A percentile compares a stretch with the other conserved stretches of the same genome.
Evolutionary conservation across 164 flowering plant genomes (phyloP).

Genomic region (Annona squamosa): DNA sequence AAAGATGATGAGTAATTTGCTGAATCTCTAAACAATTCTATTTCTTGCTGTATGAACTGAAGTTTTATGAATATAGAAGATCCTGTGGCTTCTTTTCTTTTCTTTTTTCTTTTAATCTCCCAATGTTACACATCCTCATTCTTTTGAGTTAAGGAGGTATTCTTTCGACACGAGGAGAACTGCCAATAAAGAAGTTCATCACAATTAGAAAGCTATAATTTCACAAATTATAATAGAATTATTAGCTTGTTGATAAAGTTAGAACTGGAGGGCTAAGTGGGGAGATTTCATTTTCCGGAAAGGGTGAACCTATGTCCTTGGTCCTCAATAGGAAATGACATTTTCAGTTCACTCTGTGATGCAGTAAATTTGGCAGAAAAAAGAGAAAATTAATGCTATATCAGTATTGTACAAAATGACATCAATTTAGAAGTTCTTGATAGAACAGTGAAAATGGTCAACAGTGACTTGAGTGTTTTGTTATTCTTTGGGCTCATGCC

Average conservation of each 20-base stretch:
- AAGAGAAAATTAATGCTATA: neutral
- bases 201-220: neutral
- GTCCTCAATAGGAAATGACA: neutral
- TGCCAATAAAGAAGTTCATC: neutral
- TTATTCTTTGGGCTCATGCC: neutral
- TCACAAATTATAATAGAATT: too few relatives aligned
- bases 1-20: neutral
- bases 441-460: neutral
- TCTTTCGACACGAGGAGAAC: neutral
- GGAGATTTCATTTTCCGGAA: neutral
- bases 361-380: too few relatives aligned
- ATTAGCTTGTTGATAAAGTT: neutral
- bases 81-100: neutral
- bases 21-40: neutral
- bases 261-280: neutral
- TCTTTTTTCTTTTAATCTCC: neutral
- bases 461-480: neutral
- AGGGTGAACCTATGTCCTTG: neutral
- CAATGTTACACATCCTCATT: too few relatives aligned
- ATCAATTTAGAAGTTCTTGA: neutral
- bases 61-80: too few relatives aligned
- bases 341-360: neutral
- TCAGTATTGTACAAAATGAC: neutral
- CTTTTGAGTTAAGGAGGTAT: neutral
- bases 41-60: neutral